phyloP scores from a whole-genome alignment of 306 rosid species.

The Biancaea sappan region DNA sequence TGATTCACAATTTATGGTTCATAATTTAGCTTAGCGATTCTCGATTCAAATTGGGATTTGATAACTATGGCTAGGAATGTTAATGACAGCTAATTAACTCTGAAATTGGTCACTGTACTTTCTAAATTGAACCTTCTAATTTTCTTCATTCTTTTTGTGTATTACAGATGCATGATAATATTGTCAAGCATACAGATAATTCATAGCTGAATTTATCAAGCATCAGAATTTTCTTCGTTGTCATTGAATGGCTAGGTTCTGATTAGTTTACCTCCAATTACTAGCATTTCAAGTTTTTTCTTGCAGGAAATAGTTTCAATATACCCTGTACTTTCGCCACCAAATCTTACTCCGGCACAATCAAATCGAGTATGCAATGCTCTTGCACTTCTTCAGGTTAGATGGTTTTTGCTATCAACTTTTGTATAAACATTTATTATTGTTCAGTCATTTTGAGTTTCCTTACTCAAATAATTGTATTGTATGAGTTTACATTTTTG shows the following conservation, averaged over 20 bases:
- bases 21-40: no score
- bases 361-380: constrained; percentile 98
- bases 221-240: constrained; percentile 14
- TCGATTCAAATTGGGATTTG: no score
- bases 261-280: constrained; percentile 7
- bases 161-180: neutral
- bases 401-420: constrained; percentile 24
- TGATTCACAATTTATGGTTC: no score
- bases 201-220: constrained; percentile 4
- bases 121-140: neutral
- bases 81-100: neutral
- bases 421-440: no score
- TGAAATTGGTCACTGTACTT: neutral
- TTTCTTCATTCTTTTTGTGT: constrained; percentile 4
- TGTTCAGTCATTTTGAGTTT: constrained; percentile 20
- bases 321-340: constrained; percentile 94
- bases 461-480: neutral
- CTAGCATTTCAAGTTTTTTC: constrained; percentile 25
- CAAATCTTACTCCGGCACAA: constrained; percentile 85
- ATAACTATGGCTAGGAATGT: neutral
- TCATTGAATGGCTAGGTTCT: constrained; percentile 3
- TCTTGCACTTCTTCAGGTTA: constrained; percentile 96
- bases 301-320: constrained; percentile 92
- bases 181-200: neutral
- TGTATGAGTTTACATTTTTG: neutral